Base-by-base conservation (phyloP, 2,329 filamentous ascomycete genomes). In the Cryphonectria naterciae region DNA sequence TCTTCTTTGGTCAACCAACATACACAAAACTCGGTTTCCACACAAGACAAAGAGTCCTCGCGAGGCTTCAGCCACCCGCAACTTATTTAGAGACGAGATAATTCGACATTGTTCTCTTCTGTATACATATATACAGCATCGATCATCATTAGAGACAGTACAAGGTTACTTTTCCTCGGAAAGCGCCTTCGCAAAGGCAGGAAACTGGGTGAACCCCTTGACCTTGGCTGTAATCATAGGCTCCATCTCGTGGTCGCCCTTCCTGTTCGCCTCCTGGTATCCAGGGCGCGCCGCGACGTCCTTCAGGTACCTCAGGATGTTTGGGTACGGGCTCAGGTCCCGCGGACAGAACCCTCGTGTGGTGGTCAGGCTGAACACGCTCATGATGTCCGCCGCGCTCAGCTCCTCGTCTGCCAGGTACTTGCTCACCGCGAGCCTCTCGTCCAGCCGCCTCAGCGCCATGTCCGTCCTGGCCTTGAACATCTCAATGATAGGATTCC, bases 321-420 rank as follows among this genome's bases (percentile, higher is more conserved):
- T 80, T 1, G 77, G 73, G 73, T 86, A 85, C 0, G 75, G 77
- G 2, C 71, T 74, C 65, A 89, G 73, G 65, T 82, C 80, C 61
- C 80, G 81, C 35, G 79, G 78, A 17, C 19, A 52, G 73, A 88
- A 91, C 65, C 82, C 81, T 22, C 90, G 82, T 83, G 88, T 85
- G 1, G 89, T 92, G 0, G 89, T 91, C 46, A 92, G 79, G 19
- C 83, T 81, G 75, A 86, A 91, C 0, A 90, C 83, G 5, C 80
- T 81, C 88, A 92, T 91, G 54, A 91, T 81, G 78, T 93, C 91
- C 1, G 91, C 91, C 0, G 83, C 88, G 0, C 88, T 91, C 70
- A 93, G 88, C 66, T 89, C 82, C 0, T 84, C 80, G 2, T 90
- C 91, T 0, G 87, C 89, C 32, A 93, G 79, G 83, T 85, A 93